Conservation (phyloP, 257 asterid species). For the Lycium barbarum region DNA sequence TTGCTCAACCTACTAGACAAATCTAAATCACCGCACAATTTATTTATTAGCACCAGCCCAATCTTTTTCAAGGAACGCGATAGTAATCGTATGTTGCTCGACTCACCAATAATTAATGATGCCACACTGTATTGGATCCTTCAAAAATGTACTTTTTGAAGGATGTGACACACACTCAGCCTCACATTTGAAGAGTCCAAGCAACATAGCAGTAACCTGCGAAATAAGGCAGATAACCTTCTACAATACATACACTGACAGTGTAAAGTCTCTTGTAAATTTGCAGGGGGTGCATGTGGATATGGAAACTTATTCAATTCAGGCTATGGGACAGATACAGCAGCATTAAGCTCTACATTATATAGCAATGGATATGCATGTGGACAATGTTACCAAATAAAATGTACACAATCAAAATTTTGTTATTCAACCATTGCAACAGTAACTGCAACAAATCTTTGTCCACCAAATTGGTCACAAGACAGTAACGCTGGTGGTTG, state of each 20-base stretch:
- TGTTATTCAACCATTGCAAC: conserved; percentile 62
- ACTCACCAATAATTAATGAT: no score
- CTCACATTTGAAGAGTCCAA: background rate
- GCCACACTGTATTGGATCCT: no score
- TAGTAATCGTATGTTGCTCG: background rate
- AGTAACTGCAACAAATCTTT: conserved; percentile 78
- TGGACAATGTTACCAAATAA: conserved; percentile 80
- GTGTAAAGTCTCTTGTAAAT: background rate
- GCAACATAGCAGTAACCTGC: background rate
- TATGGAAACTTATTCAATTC: conserved; percentile 64
- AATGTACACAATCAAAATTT: conserved; percentile 53
- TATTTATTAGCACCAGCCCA: no score
- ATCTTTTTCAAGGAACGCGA: background rate
- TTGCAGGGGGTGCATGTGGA: conserved; percentile 88
- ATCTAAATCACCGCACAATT: no score
- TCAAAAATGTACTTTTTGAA: no score
- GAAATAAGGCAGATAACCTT: background rate
- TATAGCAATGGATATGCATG: conserved; percentile 80
- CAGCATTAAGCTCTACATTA: conserved; percentile 73
- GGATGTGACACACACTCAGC: no score
- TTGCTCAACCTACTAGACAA: no score
- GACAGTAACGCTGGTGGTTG: conserved; percentile 80
- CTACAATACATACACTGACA: no score
- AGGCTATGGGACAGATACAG: conserved; percentile 79
- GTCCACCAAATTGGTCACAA: conserved; percentile 78